These are phyloP conservation scores for Scheffersomyces lignosus DNA, from an alignment of 805 yeast genomes.

Conservation along the genomic window DNA sequence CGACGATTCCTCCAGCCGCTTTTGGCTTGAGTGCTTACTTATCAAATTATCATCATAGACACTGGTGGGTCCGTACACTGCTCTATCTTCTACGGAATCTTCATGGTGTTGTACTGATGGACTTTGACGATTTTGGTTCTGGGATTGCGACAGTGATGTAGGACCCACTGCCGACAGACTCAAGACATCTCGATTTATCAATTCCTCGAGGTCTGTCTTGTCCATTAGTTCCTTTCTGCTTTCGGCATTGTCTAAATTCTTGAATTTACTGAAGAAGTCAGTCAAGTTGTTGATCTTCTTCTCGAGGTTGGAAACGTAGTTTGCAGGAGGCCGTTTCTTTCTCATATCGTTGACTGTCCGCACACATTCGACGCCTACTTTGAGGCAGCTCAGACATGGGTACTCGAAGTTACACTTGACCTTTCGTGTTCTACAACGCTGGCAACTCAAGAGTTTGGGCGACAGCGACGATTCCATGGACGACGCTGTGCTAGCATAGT, in stretches of 20 bases:
- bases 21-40: conserved; percentile 8
- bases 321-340: conserved; percentile 49
- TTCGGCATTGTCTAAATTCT: conserved; percentile 14
- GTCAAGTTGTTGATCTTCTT: conserved; percentile 24
- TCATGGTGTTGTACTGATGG: background rate
- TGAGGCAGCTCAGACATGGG: conserved; percentile 51
- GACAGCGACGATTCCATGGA: background rate
- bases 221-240: conserved; percentile 20
- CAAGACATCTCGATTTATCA: conserved; percentile 6
- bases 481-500: too few species aligned
- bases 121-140: background rate
- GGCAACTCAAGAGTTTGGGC: conserved; percentile 29
- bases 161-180: background rate
- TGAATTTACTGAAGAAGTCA: conserved; percentile 23
- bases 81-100: conserved; percentile 22
- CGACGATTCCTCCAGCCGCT: conserved; percentile 6
- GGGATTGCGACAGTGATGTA: too few species aligned
- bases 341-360: conserved; percentile 50
- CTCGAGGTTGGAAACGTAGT: conserved; percentile 50
- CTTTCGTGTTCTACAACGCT: conserved; percentile 41
- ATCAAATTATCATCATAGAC: conserved; percentile 39
- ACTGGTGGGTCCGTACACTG: conserved; percentile 47
- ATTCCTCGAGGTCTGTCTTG: conserved; percentile 15
- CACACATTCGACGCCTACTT: conserved; percentile 45
- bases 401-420: conserved; percentile 50